phyloP scores from a whole-genome alignment of 2,329 filamentous ascomycete species.

The Xenoacremonium recifei region DNA sequence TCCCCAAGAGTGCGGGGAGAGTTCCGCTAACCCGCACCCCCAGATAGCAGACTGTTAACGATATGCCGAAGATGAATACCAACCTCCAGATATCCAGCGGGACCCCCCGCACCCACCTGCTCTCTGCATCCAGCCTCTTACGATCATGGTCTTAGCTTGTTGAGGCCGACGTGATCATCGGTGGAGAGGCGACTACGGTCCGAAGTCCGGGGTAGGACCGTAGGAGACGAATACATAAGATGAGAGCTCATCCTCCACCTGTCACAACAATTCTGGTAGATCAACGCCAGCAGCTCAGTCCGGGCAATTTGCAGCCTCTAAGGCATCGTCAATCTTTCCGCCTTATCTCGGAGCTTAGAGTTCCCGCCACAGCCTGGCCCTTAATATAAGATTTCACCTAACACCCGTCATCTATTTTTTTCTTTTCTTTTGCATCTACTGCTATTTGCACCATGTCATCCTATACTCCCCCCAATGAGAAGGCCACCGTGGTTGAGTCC shows the following conservation, averaged over 20 bases:
- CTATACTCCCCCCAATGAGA: conserved; percentile 16
- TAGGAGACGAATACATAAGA: neutral
- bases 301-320: too few species aligned
- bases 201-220: neutral
- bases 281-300: too few species aligned
- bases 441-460: conserved; percentile 15
- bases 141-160: conserved; percentile 3
- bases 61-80: too few species aligned
- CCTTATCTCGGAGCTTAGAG: too few species aligned
- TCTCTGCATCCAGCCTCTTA: conserved; percentile 16
- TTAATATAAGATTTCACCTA: too few species aligned
- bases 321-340: too few species aligned
- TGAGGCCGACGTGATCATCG: conserved; percentile 1
- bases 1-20: neutral
- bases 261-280: too few species aligned
- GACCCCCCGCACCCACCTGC: neutral
- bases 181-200: neutral
- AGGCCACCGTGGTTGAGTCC: conserved; percentile 20
- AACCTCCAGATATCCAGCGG: too few species aligned
- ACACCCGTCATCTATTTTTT: too few species aligned
- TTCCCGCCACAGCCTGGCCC: too few species aligned
- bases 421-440: too few species aligned
- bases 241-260: too few species aligned
- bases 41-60: neutral
- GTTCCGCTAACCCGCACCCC: neutral